Base-by-base conservation (phyloP, 1,284 basidiomycete genomes). In the Heterobasidion irregulare region DNA sequence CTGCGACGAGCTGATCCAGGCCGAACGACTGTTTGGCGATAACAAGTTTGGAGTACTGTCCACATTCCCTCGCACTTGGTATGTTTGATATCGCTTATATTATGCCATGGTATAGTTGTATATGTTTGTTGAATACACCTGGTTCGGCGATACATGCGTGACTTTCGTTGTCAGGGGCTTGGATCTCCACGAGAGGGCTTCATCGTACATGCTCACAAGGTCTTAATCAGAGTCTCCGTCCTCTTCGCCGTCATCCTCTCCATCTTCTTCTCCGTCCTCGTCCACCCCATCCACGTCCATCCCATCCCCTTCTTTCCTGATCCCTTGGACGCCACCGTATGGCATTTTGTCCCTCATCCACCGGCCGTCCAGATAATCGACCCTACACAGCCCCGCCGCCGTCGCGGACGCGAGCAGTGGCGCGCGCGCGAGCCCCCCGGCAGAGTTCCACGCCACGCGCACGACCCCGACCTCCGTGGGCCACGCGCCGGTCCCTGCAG, bases 371-470 rank as follows among this genome's bases (percentile, higher is more conserved):
- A 94, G 62, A 63, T 82, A 81, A 64, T 97, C 94, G 5, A 98
- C 76, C 49, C 94, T 74, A 62, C 89, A 93, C 15, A 97, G 68
- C 1, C 94, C 94, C n/a, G 83, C 83, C 2, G 82, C 90, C 4
- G 86, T 91, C 0, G 83, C 87, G 19, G 84, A 86, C 4, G 89
- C 93, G 19, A 95, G 70, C 62, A 93, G 65, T 0, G 81, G 79
- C 1, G 86, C 83, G 1, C 77, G 73, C 1, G 70, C 80, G 0
- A 94, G 70, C 0, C 90, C 91, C 48, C 82, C 82, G 1, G 77
- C 82, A 43, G 74, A 78, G 64, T 95, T 89, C 94, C 94, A 98
- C 2, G 71, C 74, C 0, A 88, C 85, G 2, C 85, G 79, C 53
- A 90, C 84, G 1, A 96, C 76, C 6, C 82, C 84, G 0, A 93